Evolutionary conservation across 495 filamentous ascomycete species (phyloP), one percentile per base, ranked within the genome.

Genomic region (Tuber indicum): DNA sequence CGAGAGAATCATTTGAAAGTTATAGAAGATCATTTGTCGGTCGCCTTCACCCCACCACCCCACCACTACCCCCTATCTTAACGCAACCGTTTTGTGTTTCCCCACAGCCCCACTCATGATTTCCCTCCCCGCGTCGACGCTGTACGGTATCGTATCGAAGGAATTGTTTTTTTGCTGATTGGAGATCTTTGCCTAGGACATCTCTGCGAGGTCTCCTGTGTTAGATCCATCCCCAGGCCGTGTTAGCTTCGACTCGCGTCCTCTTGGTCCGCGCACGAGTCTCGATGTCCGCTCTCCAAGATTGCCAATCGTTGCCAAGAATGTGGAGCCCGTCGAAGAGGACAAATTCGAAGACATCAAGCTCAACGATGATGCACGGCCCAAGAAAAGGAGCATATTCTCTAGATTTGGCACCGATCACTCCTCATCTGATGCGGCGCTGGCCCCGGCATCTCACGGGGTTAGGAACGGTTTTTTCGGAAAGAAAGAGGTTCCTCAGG

Each of bases 1-100:
- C 96, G 45, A 91, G 96, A 80, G 96, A 99, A 85, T 97, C 94
- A 14, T 99, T 98, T 84, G 96, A 99, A 84, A 97, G 95, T 43
- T 99, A 99, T 84, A 89, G 96, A 73, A 91, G 96, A 77, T 98
- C 96, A 76, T 99, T 99, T 86, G 94, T 97, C 88, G 75, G 92
- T 87, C 45, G 39, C 75, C 49, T 36, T 69, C 72, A 72, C 41
- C 73, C 42, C 42, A 43, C n/a, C 19, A 41, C 19, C 39, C 36
- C 49, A 58, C 49, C 49, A 58, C 49, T 10, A 8, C 45, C 10
- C n/a, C n/a, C 26, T 26, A 66, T 66, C 58, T 66, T 12, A 66
- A 66, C 3, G 0, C 58, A 4, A 36, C 58, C 58, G 26, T 66
- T 36, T 66, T 66, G 58, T 36, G 58, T 36, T 66, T 66, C 26